Percentiles rank a stretch among this genome's conserved stretches.
These are phyloP conservation scores for Alternaria atra DNA, from an alignment of 2,329 filamentous ascomycete species.

Conservation along the genomic window DNA sequence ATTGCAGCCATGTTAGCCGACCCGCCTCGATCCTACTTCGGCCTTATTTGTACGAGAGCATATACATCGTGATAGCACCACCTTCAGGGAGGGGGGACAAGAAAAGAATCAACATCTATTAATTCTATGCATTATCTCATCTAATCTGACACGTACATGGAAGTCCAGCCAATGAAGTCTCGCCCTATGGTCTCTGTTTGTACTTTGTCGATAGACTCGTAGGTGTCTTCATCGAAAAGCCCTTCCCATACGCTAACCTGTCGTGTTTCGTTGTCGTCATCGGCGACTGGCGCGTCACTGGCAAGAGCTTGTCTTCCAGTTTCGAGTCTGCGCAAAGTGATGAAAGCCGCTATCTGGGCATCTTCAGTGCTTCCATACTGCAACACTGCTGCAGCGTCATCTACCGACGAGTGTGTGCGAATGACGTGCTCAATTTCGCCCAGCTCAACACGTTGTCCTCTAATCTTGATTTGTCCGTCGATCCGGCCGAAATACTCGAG, in stretches of 20 bases:
- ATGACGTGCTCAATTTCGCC: constrained; percentile 29
- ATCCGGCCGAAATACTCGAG: constrained; percentile 26
- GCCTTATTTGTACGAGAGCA: no score
- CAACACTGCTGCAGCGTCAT: background rate
- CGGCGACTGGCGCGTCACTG: background rate
- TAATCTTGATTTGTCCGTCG: constrained; percentile 36
- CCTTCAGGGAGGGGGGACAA: no score
- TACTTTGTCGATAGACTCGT: background rate
- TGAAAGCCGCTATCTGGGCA: background rate
- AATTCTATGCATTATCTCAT: no score
- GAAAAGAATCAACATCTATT: no score
- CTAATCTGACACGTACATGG: no score
- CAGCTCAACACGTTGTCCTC: constrained; percentile 37
- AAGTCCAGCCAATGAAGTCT: background rate
- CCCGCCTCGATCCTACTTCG: no score
- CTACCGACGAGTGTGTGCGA: background rate
- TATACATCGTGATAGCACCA: no score
- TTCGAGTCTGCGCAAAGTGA: background rate
- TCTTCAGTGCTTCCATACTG: background rate
- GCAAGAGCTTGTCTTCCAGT: no score
- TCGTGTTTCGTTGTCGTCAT: background rate
- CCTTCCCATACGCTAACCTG: background rate
- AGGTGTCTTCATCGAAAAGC: background rate
- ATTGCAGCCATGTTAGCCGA: no score
- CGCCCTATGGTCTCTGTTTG: background rate